phyloP scores from a whole-genome alignment of 2,329 filamentous ascomycete genomes.

The Microsporum audouinii region DNA sequence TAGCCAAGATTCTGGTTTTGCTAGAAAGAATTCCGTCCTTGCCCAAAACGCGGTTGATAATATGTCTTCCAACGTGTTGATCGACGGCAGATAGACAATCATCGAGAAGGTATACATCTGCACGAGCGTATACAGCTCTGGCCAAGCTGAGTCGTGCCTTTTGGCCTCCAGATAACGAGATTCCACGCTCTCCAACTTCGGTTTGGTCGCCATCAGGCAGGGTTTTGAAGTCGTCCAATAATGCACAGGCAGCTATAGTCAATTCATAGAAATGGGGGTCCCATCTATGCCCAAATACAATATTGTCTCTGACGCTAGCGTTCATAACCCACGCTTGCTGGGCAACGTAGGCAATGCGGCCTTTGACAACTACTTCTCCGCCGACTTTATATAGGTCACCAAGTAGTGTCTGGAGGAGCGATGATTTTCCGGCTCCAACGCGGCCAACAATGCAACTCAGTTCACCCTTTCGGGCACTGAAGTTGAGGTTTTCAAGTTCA shows the following conservation, averaged over 20 bases:
- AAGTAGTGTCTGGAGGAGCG: slow-evolving; percentile 73
- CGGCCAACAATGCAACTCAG: slow-evolving; percentile 85
- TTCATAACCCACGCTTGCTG: slow-evolving; percentile 97
- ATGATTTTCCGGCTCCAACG: slow-evolving; percentile 93
- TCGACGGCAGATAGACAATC: slow-evolving; percentile 96
- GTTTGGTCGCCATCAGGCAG: slow-evolving; percentile 94
- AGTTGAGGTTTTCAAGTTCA: slow-evolving; percentile 71
- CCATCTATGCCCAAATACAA: slow-evolving; percentile 88
- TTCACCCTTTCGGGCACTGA: slow-evolving; percentile 82
- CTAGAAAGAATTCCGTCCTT: slow-evolving; percentile 66
- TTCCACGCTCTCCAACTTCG: slow-evolving; percentile 90
- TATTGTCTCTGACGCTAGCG: slow-evolving; percentile 92
- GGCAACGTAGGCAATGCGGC: slow-evolving; percentile 77
- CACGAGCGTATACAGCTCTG: slow-evolving; percentile 86
- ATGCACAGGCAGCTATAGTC: slow-evolving; percentile 80
- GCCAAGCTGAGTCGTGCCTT: slow-evolving; percentile 89
- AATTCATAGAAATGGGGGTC: slow-evolving; percentile 90
- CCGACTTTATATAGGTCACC: slow-evolving; percentile 86
- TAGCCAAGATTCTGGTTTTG: slow-evolving; percentile 87
- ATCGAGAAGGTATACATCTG: slow-evolving; percentile 92
- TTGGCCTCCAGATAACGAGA: slow-evolving; percentile 89
- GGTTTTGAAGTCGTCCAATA: slow-evolving; percentile 80
- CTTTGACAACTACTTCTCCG: slow-evolving; percentile 71
- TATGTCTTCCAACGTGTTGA: slow-evolving; percentile 86
- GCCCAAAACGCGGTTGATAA: slow-evolving; percentile 89